These are phyloP conservation scores for Cronartium quercuum DNA, from an alignment of 1,284 basidiomycete genomes.

Conservation along the genomic window DNA sequence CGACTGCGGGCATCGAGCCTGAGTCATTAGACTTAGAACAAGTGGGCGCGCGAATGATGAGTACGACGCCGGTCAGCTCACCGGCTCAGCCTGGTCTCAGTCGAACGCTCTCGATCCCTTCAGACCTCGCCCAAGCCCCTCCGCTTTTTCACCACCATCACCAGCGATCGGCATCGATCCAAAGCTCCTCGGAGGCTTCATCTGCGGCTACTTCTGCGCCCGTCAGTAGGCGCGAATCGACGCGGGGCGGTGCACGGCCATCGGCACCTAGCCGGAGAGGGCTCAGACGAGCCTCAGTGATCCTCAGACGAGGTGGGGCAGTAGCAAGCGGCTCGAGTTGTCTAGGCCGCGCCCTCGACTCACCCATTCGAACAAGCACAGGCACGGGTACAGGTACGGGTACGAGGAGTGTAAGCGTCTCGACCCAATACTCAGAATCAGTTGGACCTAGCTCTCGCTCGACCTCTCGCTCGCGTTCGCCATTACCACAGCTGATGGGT, in stretches of 20 bases:
- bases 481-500: constrained; percentile 58
- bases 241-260: background rate
- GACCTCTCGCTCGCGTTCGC: constrained; percentile 71
- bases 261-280: background rate
- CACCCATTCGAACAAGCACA: constrained; percentile 21
- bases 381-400: constrained; percentile 10
- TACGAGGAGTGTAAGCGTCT: constrained; percentile 45
- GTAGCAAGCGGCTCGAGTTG: constrained; percentile 39
- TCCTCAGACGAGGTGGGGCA: constrained; percentile 23
- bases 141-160: constrained; percentile 18
- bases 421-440: constrained; percentile 63
- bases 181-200: constrained; percentile 6
- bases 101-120: constrained; percentile 29
- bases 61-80: constrained; percentile 25
- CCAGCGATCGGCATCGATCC: constrained; percentile 21
- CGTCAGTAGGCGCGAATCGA: constrained; percentile 23
- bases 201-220: constrained; percentile 7
- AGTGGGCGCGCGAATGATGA: constrained; percentile 34
- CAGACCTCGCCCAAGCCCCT: constrained; percentile 1
- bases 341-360: constrained; percentile 35
- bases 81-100: constrained; percentile 12
- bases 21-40: constrained; percentile 49
- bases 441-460: constrained; percentile 75
- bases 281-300: constrained; percentile 13
- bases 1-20: constrained; percentile 47